Conservation (phyloP, 1,284 basidiomycete genomes). For the Trametes versicolor region DNA sequence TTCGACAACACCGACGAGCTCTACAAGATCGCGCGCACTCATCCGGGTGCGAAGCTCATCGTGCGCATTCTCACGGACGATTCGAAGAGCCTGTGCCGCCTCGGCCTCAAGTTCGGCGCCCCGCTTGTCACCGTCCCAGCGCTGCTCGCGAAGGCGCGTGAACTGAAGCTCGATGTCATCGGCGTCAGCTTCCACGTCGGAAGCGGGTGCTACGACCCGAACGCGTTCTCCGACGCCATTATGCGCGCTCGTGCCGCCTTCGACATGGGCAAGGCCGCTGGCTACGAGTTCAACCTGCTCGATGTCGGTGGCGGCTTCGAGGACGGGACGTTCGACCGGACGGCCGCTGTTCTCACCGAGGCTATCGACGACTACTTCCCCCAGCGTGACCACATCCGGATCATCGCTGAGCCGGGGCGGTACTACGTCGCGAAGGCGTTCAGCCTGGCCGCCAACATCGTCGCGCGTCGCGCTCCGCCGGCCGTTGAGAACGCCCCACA, state of each 20-base stretch:
- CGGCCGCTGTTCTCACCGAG: slow-evolving; percentile 77
- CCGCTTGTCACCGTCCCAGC: slow-evolving; percentile 85
- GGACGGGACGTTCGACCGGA: slow-evolving; percentile 86
- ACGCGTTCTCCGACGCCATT: slow-evolving; percentile 92
- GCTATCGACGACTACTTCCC: slow-evolving; percentile 90
- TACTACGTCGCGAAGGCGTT: slow-evolving; percentile 96
- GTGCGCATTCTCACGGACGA: slow-evolving; percentile 98
- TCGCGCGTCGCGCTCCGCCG: slow-evolving; percentile 82
- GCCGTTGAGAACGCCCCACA: slow-evolving; percentile 47
- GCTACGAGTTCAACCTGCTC: slow-evolving; percentile 87
- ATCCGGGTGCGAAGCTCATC: slow-evolving; percentile 89
- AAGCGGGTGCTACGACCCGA: slow-evolving; percentile 94
- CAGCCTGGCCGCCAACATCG: slow-evolving; percentile 93
- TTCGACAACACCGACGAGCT: slow-evolving; percentile 99
- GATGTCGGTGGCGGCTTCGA: slow-evolving; percentile 98
- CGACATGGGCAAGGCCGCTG: slow-evolving; percentile 86
- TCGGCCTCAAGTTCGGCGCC: slow-evolving; percentile 98
- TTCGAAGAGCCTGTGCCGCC: slow-evolving; percentile 91
- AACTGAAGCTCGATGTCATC: slow-evolving; percentile 87
- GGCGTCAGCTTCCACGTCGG: slow-evolving; percentile 99
- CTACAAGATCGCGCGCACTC: slow-evolving; percentile 90
- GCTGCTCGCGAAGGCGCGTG: slow-evolving; percentile 83
- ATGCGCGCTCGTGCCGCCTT: slow-evolving; percentile 86
- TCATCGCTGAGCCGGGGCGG: slow-evolving; percentile 97
- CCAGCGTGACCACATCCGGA: slow-evolving; percentile 75